A percentile compares a stretch with the other conserved stretches of the same genome.
phyloP scores from a whole-genome alignment of 768 basidiomycete species.

The Favolaschia claudopus region DNA sequence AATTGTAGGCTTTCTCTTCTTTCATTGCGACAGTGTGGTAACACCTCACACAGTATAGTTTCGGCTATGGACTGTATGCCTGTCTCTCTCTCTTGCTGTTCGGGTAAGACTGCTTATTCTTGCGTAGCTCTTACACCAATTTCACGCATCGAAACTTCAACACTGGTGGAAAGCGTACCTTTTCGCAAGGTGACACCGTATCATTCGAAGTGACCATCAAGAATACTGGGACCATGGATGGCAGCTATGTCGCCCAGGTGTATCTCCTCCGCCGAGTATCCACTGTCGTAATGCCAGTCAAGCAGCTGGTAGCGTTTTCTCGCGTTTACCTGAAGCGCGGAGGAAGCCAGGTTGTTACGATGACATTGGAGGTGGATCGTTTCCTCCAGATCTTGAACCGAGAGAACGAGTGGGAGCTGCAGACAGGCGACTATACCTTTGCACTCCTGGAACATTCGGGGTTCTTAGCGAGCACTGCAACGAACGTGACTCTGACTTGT shows the following conservation, averaged over 20 bases:
- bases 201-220: constrained; percentile 29
- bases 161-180: constrained; percentile 20
- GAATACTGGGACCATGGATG: constrained; percentile 29
- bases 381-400: constrained; percentile 32
- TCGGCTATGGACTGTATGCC: constrained; percentile 32
- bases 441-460: constrained; percentile 31
- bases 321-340: constrained; percentile 29
- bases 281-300: constrained; percentile 24
- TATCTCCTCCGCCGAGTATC: constrained; percentile 32
- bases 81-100: neutral
- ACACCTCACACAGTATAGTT: constrained; percentile 26
- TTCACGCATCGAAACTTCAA: constrained; percentile 28
- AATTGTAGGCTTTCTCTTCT: constrained; percentile 12
- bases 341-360: constrained; percentile 17
- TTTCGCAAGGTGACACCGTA: constrained; percentile 28
- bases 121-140: constrained; percentile 28
- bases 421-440: constrained; percentile 34
- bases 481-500: constrained; percentile 33
- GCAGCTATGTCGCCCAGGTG: constrained; percentile 33
- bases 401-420: constrained; percentile 31
- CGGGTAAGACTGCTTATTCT: neutral
- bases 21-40: neutral
- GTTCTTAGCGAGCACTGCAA: constrained; percentile 23
- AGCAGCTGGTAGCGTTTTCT: constrained; percentile 32
- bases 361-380: constrained; percentile 34